Base-by-base conservation (phyloP, 345 rosid genomes). In the Gossypium herbaceum region DNA sequence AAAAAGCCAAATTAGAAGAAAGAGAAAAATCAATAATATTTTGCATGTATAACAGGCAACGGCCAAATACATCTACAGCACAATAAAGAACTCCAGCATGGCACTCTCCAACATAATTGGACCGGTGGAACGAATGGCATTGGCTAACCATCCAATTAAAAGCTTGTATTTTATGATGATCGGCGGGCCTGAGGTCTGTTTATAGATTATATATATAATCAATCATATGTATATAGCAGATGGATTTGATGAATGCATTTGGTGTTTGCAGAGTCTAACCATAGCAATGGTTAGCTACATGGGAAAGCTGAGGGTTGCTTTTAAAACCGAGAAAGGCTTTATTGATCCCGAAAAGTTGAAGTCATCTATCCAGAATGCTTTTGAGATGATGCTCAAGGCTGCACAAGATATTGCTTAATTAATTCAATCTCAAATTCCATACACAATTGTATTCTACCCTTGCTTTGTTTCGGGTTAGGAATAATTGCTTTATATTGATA, bases 41-140 rank as follows among this genome's bases (percentile, higher is more conserved):
- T 11, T 11, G 3, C 41, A 50, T 12, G 11, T 50, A 13, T 73
- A 13, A 74, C 72, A 85, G 84, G 82, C 59, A 55, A 68, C 83
- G 3, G 82, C 89, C 0, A 80, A 20, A 29, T 79, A 83, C 73
- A 75, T 88, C 39, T 72, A 76, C 17, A 72, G 69, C 58, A 83
- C 89, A 34, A 13, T 83, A 17, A 79, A 62, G 61, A 88, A 83
- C 45, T 70, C 85, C 19, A 88, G 89, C 86, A 81, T 86, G 86
- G 45, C 77, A 13, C 69, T 88, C 27, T 72, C 91, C 69, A 88
- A 86, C 51, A 6, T 88, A 29, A 79, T 83, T 12, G 91, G 91
- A 10, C 89, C 91, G 0, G 27, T 76, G 34, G 88, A 86, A 50
- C 34, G 29, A 47, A 81, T 84, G 88, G 78, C 87, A 29, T 79